Evolutionary conservation across 306 rosid genomes (phyloP), one percentile per base, ranked within the genome.

Genomic region (Astragalus membranaceus): DNA sequence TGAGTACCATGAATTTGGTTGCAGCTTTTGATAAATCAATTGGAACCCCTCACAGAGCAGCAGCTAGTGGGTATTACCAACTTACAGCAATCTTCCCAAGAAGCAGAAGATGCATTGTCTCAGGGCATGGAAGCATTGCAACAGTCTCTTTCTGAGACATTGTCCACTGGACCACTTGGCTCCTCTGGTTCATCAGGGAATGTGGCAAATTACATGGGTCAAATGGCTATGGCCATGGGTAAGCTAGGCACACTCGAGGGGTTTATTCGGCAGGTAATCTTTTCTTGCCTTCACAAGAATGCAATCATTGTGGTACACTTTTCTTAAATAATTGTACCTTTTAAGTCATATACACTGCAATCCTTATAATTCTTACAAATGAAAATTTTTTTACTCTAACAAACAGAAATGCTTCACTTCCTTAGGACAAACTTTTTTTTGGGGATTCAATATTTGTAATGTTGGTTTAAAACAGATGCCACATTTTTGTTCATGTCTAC

Each of bases 41-140:
- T 92, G 83, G 98, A 89, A 79, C 96, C 98, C 64, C 86, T 92
- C 47, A 89, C 93, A 2, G 98, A 92, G 78, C 94, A 92, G 80
- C 98, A 92, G 78, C 55, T 89, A 69, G 46, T 78, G 46, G 91
- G 91, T 33, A 79, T 92, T 47, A 85, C 80, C 23, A 92, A 87
- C 84, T 81, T 92, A 78, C 98, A 88, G 81, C 92, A 87, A 44
- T 87, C 98, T 2, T 92, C 98, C 39, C 98, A 92, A 73, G 92
- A 92, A 61, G 98, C 94, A 1, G 98, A 92, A 81, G 98, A 92
- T 73, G 98, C 98, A 8, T 75, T 92, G 83, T 92, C 96, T 49
- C 98, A 92, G 73, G 98, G 98, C 51, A 89, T 89, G 98, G 98
- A 92, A 64, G 96, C 96, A 46, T 81, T 92, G 88, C 98, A 89